These are phyloP conservation scores for Aegilops speltoides DNA, from an alignment of 176 grass and related monocot species.

Conservation along the genomic window DNA sequence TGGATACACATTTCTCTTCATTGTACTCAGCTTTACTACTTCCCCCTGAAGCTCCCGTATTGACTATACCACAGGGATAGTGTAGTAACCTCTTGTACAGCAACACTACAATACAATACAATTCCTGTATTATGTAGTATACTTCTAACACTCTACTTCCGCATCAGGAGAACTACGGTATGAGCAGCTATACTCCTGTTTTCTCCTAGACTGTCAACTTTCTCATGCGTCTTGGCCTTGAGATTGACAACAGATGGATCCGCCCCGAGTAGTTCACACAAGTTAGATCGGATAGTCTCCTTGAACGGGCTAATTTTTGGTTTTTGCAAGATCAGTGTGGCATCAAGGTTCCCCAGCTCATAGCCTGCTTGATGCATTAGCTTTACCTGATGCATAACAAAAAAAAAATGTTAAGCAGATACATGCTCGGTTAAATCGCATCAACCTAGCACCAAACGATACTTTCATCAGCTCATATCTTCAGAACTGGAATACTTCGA, in stretches of 20 bases:
- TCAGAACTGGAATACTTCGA: background rate
- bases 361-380: constrained; percentile 95
- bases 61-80: background rate
- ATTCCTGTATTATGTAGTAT: constrained; percentile 1
- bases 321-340: constrained; percentile 86
- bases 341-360: constrained; percentile 91
- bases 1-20: background rate
- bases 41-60: background rate
- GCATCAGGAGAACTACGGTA: constrained; percentile 84
- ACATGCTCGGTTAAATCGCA: background rate
- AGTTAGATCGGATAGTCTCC: constrained; percentile 83
- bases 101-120: constrained; percentile 17
- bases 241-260: constrained; percentile 91
- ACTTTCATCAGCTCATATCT: background rate
- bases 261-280: constrained; percentile 75
- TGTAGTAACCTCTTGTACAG: constrained; percentile 16
- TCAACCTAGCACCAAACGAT: background rate
- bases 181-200: constrained; percentile 97
- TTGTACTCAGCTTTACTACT: constrained; percentile 19
- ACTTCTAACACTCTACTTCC: constrained; percentile 46
- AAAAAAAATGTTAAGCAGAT: background rate
- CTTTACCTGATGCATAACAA: constrained; percentile 64
- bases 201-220: constrained; percentile 96
- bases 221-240: constrained; percentile 97
- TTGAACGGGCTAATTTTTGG: constrained; percentile 94